Conservation (phyloP, 495 filamentous ascomycete species). For the Xanthoparmelia taractica region DNA sequence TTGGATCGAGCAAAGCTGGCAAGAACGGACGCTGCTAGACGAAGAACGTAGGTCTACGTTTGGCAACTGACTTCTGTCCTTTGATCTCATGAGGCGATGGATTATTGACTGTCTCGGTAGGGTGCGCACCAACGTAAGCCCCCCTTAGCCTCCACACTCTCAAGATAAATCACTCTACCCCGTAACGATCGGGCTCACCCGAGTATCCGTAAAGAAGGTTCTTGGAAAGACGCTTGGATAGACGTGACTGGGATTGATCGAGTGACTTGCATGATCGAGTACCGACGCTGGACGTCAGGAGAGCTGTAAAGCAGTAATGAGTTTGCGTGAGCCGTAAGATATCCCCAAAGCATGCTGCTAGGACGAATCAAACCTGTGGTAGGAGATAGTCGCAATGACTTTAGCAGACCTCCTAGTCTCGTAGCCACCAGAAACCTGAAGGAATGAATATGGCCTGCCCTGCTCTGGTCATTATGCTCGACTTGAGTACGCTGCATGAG, state of each 20-base stretch:
- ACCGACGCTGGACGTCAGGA: background rate
- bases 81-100: background rate
- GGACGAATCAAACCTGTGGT: background rate
- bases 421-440: background rate
- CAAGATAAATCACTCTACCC: background rate
- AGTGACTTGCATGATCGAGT: background rate
- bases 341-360: background rate
- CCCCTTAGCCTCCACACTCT: background rate
- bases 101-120: background rate
- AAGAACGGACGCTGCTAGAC: conserved; percentile 68
- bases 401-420: background rate
- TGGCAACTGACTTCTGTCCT: background rate
- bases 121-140: background rate
- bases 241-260: background rate
- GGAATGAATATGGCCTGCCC: too few species aligned
- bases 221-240: too few species aligned
- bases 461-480: background rate
- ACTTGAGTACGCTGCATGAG: background rate
- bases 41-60: conserved; percentile 50
- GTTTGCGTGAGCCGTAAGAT: background rate
- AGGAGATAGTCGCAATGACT: background rate
- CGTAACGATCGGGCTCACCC: background rate
- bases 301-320: background rate
- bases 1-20: conserved; percentile 80
- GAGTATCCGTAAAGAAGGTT: too few species aligned